Evolutionary conservation across 1,284 basidiomycete genomes (phyloP).

Genomic region (Phlebopus sp.): DNA sequence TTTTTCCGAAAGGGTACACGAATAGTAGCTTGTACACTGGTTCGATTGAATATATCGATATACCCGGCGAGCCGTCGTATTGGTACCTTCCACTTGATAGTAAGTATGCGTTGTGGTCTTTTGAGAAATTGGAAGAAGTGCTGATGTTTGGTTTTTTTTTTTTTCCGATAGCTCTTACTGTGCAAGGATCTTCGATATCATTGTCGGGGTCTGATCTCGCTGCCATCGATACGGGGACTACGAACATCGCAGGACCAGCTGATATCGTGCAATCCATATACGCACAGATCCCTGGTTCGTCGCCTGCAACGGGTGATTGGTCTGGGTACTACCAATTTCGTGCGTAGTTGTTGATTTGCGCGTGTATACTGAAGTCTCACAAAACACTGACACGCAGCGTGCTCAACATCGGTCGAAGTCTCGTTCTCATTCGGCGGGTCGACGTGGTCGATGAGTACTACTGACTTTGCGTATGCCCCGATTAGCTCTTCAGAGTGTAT

Average conservation of each 20-base stretch:
- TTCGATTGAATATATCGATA: conserved; percentile 35
- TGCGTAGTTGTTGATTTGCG: conserved; percentile 13
- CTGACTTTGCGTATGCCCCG: conserved; percentile 44
- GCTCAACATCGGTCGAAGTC: conserved; percentile 19
- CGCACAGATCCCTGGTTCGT: conserved; percentile 35
- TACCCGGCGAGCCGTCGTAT: conserved; percentile 26
- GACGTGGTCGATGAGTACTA: conserved; percentile 41
- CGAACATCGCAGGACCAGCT: conserved; percentile 38
- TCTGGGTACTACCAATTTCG: conserved; percentile 33
- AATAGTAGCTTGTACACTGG: conserved; percentile 40
- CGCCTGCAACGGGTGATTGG: conserved; percentile 23
- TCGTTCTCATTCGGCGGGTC: conserved; percentile 45
- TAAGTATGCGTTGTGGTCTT: conserved; percentile 16
- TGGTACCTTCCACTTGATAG: conserved; percentile 30
- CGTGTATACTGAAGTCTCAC: not conserved
- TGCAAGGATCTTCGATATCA: conserved; percentile 30
- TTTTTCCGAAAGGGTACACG: conserved; percentile 41
- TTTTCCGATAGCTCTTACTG: conserved; percentile 24
- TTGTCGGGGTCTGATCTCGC: conserved; percentile 19
- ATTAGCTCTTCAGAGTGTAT: conserved; percentile 39
- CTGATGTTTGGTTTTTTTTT: not conserved
- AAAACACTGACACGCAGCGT: conserved; percentile 12
- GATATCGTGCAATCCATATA: conserved; percentile 35
- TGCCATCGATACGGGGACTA: conserved; percentile 45
- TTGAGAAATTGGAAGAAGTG: not conserved